phyloP scores from a whole-genome alignment of 805 yeast species.

The Candida insectalens region DNA sequence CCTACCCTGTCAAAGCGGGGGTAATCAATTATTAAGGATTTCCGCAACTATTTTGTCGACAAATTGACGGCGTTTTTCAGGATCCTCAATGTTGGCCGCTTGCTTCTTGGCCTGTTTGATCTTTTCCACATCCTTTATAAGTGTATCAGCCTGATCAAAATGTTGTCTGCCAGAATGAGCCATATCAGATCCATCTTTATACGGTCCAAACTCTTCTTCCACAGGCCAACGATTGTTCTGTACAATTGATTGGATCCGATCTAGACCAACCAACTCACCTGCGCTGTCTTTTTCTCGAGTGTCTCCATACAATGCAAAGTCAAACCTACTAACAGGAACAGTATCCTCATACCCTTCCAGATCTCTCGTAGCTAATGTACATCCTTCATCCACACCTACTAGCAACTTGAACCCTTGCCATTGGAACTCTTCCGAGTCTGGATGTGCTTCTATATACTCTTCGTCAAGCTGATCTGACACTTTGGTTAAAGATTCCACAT shows the following conservation, averaged over 20 bases:
- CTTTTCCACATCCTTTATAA: too few species aligned
- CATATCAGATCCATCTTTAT: too few species aligned
- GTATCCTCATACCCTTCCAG: conserved; percentile 29
- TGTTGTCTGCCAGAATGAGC: too few species aligned
- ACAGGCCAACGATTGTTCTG: conserved; percentile 41
- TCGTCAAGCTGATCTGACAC: conserved; percentile 11
- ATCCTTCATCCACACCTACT: conserved; percentile 18
- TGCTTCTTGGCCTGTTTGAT: conserved; percentile 27
- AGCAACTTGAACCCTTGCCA: conserved; percentile 29
- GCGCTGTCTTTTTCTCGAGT: conserved; percentile 25
- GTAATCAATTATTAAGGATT: too few species aligned
- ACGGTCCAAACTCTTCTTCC: too few species aligned
- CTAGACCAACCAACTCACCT: conserved; percentile 29
- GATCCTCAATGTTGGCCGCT: conserved; percentile 13
- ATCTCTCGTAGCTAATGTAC: conserved; percentile 2
- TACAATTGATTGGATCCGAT: conserved; percentile 30
- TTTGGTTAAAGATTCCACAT: conserved; percentile 13
- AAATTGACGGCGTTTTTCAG: conserved; percentile 23
- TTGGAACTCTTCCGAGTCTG: conserved; percentile 9
- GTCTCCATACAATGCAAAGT: conserved; percentile 22
- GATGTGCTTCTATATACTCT: conserved; percentile 12
- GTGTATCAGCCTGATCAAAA: too few species aligned
- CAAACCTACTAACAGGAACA: conserved; percentile 30
- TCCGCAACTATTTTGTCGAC: conserved; percentile 28
- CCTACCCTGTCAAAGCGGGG: too few species aligned